Evolutionary conservation across 495 filamentous ascomycete species (phyloP).

Genomic region (Aspergillus incahuasiensis): DNA sequence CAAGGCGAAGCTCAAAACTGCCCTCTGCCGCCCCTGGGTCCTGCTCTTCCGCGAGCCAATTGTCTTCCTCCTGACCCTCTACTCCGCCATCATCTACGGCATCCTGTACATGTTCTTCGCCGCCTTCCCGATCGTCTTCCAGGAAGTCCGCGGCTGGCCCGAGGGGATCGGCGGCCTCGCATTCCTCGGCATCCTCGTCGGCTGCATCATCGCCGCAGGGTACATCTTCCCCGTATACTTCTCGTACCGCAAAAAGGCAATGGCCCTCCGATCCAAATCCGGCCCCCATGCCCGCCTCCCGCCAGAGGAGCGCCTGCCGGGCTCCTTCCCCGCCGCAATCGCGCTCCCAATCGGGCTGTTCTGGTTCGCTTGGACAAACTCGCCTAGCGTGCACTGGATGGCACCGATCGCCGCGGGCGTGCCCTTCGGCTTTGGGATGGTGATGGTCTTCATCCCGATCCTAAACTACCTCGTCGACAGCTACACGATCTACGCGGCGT

Average conservation of each 20-base stretch:
- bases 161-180: constrained; percentile 67
- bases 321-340: constrained; percentile 35
- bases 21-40: constrained; percentile 47
- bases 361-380: constrained; percentile 61
- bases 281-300: constrained; percentile 21
- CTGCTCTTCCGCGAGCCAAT: constrained; percentile 53
- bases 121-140: constrained; percentile 75
- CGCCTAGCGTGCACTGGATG: constrained; percentile 63
- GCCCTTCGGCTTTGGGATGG: constrained; percentile 70
- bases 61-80: constrained; percentile 59
- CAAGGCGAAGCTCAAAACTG: constrained; percentile 18
- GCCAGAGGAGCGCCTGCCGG: constrained; percentile 45
- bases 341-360: constrained; percentile 50
- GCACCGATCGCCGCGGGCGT: constrained; percentile 57
- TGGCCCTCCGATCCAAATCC: not conserved
- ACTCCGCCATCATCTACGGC: constrained; percentile 71
- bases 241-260: constrained; percentile 42
- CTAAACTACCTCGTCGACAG: constrained; percentile 76
- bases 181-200: constrained; percentile 75
- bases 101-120: constrained; percentile 82
- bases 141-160: constrained; percentile 66
- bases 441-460: constrained; percentile 65
- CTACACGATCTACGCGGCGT: constrained; percentile 76
- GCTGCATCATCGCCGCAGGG: constrained; percentile 59
- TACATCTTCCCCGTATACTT: constrained; percentile 43